A percentile compares a stretch with the other conserved stretches of the same genome.
Conservation (phyloP, 176 grass and related monocot genomes). For the Oryza nivara region DNA sequence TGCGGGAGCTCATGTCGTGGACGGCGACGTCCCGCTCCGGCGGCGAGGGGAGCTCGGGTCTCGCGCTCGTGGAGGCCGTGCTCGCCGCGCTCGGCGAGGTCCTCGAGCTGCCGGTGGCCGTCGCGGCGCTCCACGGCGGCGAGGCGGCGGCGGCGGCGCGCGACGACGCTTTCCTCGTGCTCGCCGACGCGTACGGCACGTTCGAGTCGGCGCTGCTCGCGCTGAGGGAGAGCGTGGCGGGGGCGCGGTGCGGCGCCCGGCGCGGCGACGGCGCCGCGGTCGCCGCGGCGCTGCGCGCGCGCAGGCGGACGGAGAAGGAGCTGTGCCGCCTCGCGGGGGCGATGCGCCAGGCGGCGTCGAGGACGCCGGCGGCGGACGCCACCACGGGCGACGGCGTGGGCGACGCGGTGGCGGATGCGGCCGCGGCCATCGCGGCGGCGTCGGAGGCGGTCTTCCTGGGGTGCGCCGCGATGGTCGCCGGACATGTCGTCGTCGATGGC, state of each 20-base stretch:
- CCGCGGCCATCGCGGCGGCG: constrained; percentile 32
- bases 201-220: constrained; percentile 47
- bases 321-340: constrained; percentile 38
- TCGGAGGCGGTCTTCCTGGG: constrained; percentile 40
- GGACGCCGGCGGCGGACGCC: background rate
- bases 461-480: constrained; percentile 36
- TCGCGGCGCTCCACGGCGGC: background rate
- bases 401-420: constrained; percentile 28
- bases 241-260: constrained; percentile 33
- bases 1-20: constrained; percentile 47
- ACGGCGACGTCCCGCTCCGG: background rate
- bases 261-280: constrained; percentile 42
- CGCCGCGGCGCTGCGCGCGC: constrained; percentile 21
- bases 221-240: constrained; percentile 44
- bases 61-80: constrained; percentile 31
- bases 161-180: constrained; percentile 58
- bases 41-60: background rate
- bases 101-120: constrained; percentile 52
- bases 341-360: constrained; percentile 42
- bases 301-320: constrained; percentile 45
- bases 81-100: constrained; percentile 45
- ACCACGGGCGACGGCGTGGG: background rate
- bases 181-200: constrained; percentile 67
- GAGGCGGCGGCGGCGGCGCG: constrained; percentile 15
- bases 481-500: constrained; percentile 18